phyloP scores from a whole-genome alignment of 1,284 basidiomycete genomes.

The Coniferiporia weirii region DNA sequence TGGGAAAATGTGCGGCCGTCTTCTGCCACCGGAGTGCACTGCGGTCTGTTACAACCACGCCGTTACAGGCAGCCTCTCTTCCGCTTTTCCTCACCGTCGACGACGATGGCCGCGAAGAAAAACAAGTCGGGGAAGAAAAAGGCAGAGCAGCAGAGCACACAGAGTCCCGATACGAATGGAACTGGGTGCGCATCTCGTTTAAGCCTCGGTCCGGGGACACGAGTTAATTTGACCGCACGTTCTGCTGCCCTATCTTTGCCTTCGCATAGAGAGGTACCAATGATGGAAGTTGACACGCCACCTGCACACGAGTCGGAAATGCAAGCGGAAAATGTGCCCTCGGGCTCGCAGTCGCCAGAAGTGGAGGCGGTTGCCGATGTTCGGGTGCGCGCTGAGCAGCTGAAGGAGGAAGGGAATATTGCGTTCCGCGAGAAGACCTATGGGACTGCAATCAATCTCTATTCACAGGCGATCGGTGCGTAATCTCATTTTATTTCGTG shows the following conservation, averaged over 20 bases:
- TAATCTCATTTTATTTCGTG: slow-evolving; percentile 16
- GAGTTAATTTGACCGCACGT: background rate
- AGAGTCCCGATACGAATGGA: slow-evolving; percentile 18
- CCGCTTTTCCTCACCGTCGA: background rate
- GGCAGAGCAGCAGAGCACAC: slow-evolving; percentile 20
- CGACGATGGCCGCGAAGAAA: slow-evolving; percentile 28
- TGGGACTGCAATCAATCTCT: slow-evolving; percentile 67
- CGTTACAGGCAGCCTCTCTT: background rate
- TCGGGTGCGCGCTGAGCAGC: slow-evolving; percentile 45
- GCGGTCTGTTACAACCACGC: too few species aligned
- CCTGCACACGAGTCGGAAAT: background rate
- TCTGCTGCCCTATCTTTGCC: background rate
- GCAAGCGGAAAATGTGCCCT: background rate
- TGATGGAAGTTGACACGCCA: slow-evolving; percentile 11
- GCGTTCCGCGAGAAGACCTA: slow-evolving; percentile 69
- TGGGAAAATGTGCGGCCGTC: too few species aligned
- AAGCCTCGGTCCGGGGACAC: background rate
- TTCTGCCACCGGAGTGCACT: too few species aligned
- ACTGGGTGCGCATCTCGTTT: slow-evolving; percentile 8
- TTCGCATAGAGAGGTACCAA: slow-evolving; percentile 16
- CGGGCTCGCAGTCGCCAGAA: slow-evolving; percentile 20
- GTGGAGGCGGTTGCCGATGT: slow-evolving; percentile 24
- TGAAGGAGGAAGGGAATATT: slow-evolving; percentile 70
- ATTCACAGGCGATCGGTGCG: slow-evolving; percentile 72
- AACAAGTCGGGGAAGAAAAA: slow-evolving; percentile 28